Evolutionary conservation across 1,139 yeast species (phyloP), one percentile per base, ranked within the genome.

Genomic region (Geotrichum citri-aurantii): DNA sequence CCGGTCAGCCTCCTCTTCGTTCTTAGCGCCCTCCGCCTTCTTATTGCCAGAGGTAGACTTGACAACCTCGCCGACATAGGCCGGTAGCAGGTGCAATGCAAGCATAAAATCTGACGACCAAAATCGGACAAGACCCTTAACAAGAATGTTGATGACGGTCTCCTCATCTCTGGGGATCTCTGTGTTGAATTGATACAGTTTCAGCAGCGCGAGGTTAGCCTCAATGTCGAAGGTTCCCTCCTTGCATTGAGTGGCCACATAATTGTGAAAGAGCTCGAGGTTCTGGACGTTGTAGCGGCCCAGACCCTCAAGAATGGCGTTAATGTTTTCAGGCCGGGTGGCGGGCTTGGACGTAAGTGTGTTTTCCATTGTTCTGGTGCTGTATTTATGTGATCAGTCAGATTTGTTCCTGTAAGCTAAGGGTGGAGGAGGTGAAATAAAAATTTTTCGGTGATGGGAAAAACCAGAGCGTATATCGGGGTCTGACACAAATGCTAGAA

Each of bases 221-320:
- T 71, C 72, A 54, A 77, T 68, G 64, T 79, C 82, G 61, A 72
- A 71, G 61, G 71, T 69, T 19, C 73, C 74, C 29, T 69, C 69
- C 26, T 67, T 61, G 63, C 78, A 76, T 63, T 79, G 82, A 42
- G 68, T 64, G 46, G 65, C 64, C 52, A 77, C 73, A 62, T 78
- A 79, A 17, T 75, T 75, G 66, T 78, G 79, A 26, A 78, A 69
- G 44, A 73, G 74, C 56, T 75, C 71, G 61, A 76, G 75, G 44
- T 75, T 77, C n/a, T 74, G 74, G 37, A 74, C 73, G 61, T 78
- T 78, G 68, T 78, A 79, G 65, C 81, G 73, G 59, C 76, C 79
- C 59, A 77, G 69, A 46, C 77, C 69, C 59, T 71, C 69, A 53
- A 77, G 70, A 52, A 77, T 71, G 54, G 68, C 71, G 55, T 71